Base-by-base conservation (phyloP, 1,284 basidiomycete species). In the Mycena citricolor region DNA sequence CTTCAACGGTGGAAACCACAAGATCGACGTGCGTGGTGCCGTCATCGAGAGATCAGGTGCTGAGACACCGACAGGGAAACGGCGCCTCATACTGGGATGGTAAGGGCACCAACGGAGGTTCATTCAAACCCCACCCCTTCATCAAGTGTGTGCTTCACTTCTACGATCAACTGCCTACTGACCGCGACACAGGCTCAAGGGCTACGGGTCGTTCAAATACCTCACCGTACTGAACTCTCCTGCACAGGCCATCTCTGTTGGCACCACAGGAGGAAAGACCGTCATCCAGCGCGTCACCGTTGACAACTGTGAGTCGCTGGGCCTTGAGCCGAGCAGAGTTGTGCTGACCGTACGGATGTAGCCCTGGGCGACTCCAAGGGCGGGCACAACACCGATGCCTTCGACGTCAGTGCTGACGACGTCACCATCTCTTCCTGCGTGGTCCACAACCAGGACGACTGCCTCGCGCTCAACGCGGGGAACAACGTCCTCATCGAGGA, bases 381-480 rank as follows among this genome's bases (percentile, higher is more conserved):
- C 21, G 52, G 49, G 5, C 68, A 58, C 50, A 77, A 77, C 49
- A 83, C 79, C 2, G 78, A 81, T 43, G 77, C 74, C 3, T 81
- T 82, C 47, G 78, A 81, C 46, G 60, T 64, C 52, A 63, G 63
- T 39, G 73, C 73, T 4, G 66, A 60, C 2, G 54, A 76, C 44
- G 39, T 82, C 32, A 64, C 65, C 10, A 74, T 79, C 42, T 56
- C 69, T 49, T 65, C 69, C 38, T 67, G 67, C 60, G n/a, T n/a
- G n/a, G n/a, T n/a, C n/a, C n/a, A n/a, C n/a, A n/a, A n/a, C n/a
- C n/a, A n/a, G n/a, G n/a, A n/a, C n/a, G n/a, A n/a, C n/a, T n/a
- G n/a, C n/a, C 59, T 83, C 25, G 77, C 81, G 8, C 76, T 83
- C 57, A 81, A 79, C 58, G 61, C 60, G 32, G 81, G 80, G 7